Evolutionary conservation across 257 asterid species (phyloP).

Genomic region (Petunia secreta): DNA sequence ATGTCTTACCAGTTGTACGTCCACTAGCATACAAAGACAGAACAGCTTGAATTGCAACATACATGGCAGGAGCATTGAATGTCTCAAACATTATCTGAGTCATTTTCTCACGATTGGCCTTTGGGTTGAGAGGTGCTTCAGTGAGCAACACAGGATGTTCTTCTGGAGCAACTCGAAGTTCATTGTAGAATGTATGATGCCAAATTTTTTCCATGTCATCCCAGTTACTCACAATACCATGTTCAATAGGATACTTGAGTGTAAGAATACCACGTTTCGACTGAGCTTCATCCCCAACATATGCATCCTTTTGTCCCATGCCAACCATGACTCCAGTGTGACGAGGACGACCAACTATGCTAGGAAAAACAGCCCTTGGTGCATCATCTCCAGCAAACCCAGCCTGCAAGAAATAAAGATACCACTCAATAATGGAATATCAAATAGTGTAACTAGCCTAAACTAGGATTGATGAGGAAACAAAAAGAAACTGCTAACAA

Average conservation of each 20-base stretch:
- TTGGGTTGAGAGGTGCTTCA: conserved; percentile 69
- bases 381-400: conserved; percentile 43
- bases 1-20: conserved; percentile 34
- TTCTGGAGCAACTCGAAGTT: conserved; percentile 64
- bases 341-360: conserved; percentile 29
- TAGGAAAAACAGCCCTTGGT: conserved; percentile 37
- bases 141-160: conserved; percentile 60
- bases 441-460: not conserved
- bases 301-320: conserved; percentile 25
- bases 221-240: conserved; percentile 61
- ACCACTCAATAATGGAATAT: not conserved
- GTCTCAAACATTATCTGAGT: conserved; percentile 35
- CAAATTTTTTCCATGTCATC: conserved; percentile 66
- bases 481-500: not conserved
- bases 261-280: conserved; percentile 19
- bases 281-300: conserved; percentile 20
- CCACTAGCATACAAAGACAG: conserved; percentile 40
- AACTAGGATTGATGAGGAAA: not conserved
- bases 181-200: conserved; percentile 58
- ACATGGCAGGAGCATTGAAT: conserved; percentile 23
- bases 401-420: conserved; percentile 26
- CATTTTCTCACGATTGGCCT: conserved; percentile 71
- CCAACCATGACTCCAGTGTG: conserved; percentile 21
- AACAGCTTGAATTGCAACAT: conserved; percentile 31
- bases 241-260: conserved; percentile 52